These are phyloP conservation scores for Tulasnella sp. DNA, from an alignment of 768 basidiomycete species.

Conservation along the genomic window DNA sequence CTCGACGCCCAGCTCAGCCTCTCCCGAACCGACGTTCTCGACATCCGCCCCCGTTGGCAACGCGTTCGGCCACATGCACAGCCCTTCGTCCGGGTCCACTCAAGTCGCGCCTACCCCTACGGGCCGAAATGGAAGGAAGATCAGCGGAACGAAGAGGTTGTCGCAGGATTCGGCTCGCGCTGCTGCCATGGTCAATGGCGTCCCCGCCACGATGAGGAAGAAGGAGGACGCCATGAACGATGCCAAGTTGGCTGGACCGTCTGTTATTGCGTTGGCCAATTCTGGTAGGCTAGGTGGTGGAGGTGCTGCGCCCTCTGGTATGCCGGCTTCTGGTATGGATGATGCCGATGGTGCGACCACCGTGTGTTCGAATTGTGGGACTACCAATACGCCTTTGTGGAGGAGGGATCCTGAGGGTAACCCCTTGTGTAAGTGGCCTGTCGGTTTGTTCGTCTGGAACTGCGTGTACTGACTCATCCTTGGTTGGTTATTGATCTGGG, in stretches of 20 bases:
- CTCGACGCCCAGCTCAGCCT: conserved; percentile 50
- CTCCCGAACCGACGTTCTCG: conserved; percentile 42
- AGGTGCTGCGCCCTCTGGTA: neutral
- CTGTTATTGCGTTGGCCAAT: conserved; percentile 26
- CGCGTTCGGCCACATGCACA: conserved; percentile 10
- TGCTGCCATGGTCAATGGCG: conserved; percentile 15
- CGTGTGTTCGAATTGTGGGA: conserved; percentile 90
- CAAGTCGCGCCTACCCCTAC: conserved; percentile 68
- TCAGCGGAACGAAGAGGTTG: conserved; percentile 60
- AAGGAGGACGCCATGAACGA: conserved; percentile 20
- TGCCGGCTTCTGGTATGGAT: conserved; percentile 39
- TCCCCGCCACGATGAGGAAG: conserved; percentile 18
- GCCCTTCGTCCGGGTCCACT: conserved; percentile 31
- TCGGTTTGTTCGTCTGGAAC: neutral
- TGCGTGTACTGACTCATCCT: neutral
- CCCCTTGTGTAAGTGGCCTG: conserved; percentile 65
- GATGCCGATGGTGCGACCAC: conserved; percentile 72
- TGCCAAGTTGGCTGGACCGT: conserved; percentile 11
- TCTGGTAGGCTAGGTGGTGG: conserved; percentile 1
- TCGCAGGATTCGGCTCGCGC: conserved; percentile 43
- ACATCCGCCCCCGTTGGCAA: conserved; percentile 17
- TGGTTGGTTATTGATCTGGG: neutral
- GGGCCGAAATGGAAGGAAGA: conserved; percentile 47
- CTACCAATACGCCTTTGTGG: conserved; percentile 93
- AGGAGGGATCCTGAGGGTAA: conserved; percentile 89